Percentiles rank a stretch among this genome's conserved stretches.
Conservation (phyloP, 257 asterid species). For the Petunia axillaris region DNA sequence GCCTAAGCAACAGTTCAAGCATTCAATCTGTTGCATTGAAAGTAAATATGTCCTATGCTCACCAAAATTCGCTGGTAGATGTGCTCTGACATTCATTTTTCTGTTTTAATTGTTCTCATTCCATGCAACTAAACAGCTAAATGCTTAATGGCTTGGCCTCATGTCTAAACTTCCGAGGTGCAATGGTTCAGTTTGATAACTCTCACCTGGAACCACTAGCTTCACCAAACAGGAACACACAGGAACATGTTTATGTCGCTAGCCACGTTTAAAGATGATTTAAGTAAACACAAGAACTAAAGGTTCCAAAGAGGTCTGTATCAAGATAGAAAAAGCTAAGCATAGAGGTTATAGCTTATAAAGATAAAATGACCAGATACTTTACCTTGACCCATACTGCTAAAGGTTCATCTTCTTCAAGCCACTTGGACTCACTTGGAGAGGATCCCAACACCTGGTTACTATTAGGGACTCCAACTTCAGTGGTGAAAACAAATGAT, state of each 20-base stretch:
- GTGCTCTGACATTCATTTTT: neutral
- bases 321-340: neutral
- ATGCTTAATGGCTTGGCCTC: neutral
- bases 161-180: neutral
- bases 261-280: conserved; percentile 7
- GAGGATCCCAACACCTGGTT: conserved; percentile 50
- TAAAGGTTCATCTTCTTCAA: conserved; percentile 71
- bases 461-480: conserved; percentile 43
- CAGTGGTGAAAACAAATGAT: conserved; percentile 42
- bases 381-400: conserved; percentile 99
- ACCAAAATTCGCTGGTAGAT: neutral
- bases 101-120: neutral
- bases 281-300: conserved; percentile 15
- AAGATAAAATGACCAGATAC: conserved; percentile 25
- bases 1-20: neutral
- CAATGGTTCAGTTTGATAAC: neutral
- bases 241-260: conserved; percentile 2
- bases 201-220: neutral
- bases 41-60: neutral
- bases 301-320: neutral
- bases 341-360: neutral
- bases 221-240: neutral
- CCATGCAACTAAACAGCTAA: neutral
- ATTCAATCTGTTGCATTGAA: conserved; percentile 13
- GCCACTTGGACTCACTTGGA: conserved; percentile 45